Base-by-base conservation (phyloP, 2,329 filamentous ascomycete species). In the Rhinocladiella mackenziei region DNA sequence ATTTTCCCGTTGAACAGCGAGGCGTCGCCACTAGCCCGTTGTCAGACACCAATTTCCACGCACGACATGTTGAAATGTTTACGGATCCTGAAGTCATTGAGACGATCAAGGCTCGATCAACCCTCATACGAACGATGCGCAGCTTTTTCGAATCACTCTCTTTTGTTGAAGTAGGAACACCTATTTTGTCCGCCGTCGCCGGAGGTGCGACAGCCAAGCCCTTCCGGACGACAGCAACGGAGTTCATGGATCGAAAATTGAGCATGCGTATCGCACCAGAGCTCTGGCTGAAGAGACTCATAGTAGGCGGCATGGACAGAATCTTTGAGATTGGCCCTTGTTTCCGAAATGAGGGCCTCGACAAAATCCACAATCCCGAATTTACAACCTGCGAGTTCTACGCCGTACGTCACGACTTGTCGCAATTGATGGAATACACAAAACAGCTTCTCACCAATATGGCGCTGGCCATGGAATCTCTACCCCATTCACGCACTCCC, bases 351-450 rank as follows among this genome's bases (percentile, higher is more conserved):
- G 92, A 98, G 69, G 87, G 76, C 1, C 65, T 95, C 25, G 89
- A 96, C 63, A 78, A 77, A 20, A 95, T 88, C 0, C 92, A 98
- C 63, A 98, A 98, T 61, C 91, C 92, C 0, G 92, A 98, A 62
- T 98, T 97, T 67, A 92, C 86, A 32, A 97, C 87, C 48, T 97
- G 91, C 71, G 92, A 98, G 67, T 97, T 95, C 68, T 98, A 98
- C 67, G 83, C 85, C 50, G 83, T 89, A 2, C 94, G 89, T 59
- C 48, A 85, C 66, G 33, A 67, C 61, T 13, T 65, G 68, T 34
- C 70, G 76, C 42, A 66, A 63, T 15, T 68, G 69, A 3, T 66
- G 42, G 23, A 38, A 10, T 41, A 41, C 18, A 54, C 48, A 2
- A 30, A 47, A 20, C 37, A 42, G 13, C 42, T 54, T 11, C 35